A percentile compares a stretch with the other conserved stretches of the same genome.
phyloP scores from a whole-genome alignment of 768 basidiomycete species.

The Tephrocybe rancida region DNA sequence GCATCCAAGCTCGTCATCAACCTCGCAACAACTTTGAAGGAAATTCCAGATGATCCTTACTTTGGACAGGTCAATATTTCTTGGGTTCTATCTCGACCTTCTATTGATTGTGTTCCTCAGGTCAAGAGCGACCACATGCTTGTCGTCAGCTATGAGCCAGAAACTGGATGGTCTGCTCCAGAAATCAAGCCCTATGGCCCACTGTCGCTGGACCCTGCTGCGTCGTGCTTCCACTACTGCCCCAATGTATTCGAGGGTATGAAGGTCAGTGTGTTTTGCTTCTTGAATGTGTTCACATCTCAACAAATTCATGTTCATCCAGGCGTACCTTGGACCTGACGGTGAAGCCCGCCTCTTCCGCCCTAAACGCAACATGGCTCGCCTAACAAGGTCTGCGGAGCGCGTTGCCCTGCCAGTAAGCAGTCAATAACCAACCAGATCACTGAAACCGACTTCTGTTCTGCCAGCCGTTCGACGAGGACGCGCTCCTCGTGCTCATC shows the following conservation, averaged over 20 bases:
- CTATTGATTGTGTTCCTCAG: conserved; percentile 27
- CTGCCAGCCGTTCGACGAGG: conserved; percentile 67
- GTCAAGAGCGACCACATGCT: conserved; percentile 83
- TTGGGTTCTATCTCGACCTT: not conserved
- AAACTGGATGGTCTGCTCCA: conserved; percentile 68
- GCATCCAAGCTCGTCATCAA: conserved; percentile 55
- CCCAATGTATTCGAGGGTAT: conserved; percentile 88
- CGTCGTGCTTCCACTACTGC: conserved; percentile 86
- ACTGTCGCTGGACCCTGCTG: conserved; percentile 66
- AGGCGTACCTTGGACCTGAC: conserved; percentile 74
- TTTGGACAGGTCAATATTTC: conserved; percentile 57
- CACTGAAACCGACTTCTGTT: not conserved
- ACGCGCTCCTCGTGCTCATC: conserved; percentile 71
- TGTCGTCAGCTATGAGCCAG: conserved; percentile 60
- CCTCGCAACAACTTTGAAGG: conserved; percentile 48
- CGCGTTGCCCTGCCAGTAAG: conserved; percentile 75
- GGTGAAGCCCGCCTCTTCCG: conserved; percentile 80
- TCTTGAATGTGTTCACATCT: not conserved
- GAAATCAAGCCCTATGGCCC: conserved; percentile 78
- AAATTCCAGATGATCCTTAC: conserved; percentile 49
- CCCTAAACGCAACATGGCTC: conserved; percentile 83
- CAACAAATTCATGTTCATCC: not conserved
- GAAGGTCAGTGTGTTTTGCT: conserved; percentile 43
- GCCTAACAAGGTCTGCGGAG: conserved; percentile 67
- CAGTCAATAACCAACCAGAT: not conserved